Base-by-base conservation (phyloP, 441 rosid species). In the Dalechampia spathulata region DNA sequence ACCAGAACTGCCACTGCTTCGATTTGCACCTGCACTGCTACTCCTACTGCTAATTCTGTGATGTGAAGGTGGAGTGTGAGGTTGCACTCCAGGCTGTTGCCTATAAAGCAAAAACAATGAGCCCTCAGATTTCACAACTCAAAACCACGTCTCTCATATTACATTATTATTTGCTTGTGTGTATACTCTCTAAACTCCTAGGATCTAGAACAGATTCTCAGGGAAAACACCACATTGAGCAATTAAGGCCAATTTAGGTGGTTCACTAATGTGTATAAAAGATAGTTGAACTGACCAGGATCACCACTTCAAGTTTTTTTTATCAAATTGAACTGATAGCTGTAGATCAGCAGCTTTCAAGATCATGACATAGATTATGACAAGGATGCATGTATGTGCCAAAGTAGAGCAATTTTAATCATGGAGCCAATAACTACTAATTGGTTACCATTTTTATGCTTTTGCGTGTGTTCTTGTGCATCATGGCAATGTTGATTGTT, bases 51-150 rank as follows among this genome's bases (percentile, higher is more conserved):
- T 55, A 52, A 22, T 68, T 55, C 73, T 70, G 40, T 62, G 67
- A 46, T 68, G 75, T 25, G 74, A 49, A 40, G 78, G 62, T 25
- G 72, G 62, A 8, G 66, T 39, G 53, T 62, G 74, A 6, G 63
- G 74, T 52, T 64, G 85, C 23, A 62, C 57, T 67, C 96, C 93
- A 55, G 94, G 91, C 49, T 86, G 96, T 75, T 91, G 95, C 78
- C 96, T 88, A 32, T 49, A 58, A 0, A 32, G 43, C 41, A 55
- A 37, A 41, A 39, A 7, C 15, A 48, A 34, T 64, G 16, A 19
- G 2, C 58, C 16, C 28, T 55, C 32, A 9, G n/a, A 30, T 22
- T 34, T 26, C 16, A 19, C 17, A 46, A 38, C 47, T 10, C 26
- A 22, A n/a, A 48, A 11, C n/a, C 23, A 26, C 34, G 22, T 40